These are phyloP conservation scores for Dendryphion nanum DNA, from an alignment of 2,329 filamentous ascomycete genomes.

Conservation along the genomic window DNA sequence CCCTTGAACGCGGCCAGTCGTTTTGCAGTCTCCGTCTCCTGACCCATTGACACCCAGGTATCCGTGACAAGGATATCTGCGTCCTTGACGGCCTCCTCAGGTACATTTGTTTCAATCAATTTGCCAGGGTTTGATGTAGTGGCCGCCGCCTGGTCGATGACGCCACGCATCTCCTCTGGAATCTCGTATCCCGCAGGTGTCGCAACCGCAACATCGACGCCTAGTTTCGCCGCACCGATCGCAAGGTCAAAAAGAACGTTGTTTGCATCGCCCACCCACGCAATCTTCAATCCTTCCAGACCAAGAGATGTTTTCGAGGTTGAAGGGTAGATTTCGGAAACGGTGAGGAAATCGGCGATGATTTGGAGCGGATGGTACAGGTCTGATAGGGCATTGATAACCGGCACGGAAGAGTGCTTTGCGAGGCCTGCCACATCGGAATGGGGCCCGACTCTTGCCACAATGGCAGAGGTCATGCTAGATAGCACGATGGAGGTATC, in stretches of 20 bases:
- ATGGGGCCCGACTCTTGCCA: constrained; percentile 54
- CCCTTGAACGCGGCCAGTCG: constrained; percentile 79
- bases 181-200: constrained; percentile 84
- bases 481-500: constrained; percentile 91
- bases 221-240: constrained; percentile 82
- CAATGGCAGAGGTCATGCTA: constrained; percentile 57
- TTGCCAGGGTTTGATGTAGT: constrained; percentile 59
- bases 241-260: constrained; percentile 95
- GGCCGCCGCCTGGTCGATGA: constrained; percentile 66
- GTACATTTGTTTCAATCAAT: constrained; percentile 72
- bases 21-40: constrained; percentile 80
- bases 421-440: constrained; percentile 49
- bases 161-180: constrained; percentile 67
- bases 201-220: constrained; percentile 81
- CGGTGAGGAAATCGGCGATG: constrained; percentile 89
- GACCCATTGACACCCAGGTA: constrained; percentile 98
- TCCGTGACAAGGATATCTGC: constrained; percentile 93
- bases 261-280: constrained; percentile 96
- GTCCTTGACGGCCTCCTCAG: constrained; percentile 79
- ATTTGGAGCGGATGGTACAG: constrained; percentile 92
- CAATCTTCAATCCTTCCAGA: constrained; percentile 81
- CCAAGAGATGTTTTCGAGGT: constrained; percentile 56
- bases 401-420: constrained; percentile 48
- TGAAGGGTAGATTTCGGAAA: constrained; percentile 72
- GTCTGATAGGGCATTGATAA: constrained; percentile 68